phyloP scores from a whole-genome alignment of 768 basidiomycete genomes.

The Phylloporus sp. region DNA sequence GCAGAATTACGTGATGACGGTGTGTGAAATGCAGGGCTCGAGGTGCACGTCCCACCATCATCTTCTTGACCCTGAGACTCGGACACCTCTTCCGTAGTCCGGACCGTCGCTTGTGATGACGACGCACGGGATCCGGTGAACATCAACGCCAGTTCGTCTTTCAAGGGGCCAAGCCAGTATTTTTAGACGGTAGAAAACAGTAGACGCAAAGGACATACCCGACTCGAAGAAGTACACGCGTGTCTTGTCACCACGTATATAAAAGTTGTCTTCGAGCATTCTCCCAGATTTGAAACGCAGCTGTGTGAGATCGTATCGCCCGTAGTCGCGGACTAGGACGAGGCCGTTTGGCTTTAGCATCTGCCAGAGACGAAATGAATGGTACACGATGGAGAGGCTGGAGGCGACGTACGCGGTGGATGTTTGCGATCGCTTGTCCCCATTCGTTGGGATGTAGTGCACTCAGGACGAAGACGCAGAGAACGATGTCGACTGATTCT shows the following conservation, averaged over 20 bases:
- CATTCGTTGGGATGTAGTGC: constrained; percentile 94
- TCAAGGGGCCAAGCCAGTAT: background rate
- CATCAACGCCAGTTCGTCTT: constrained; percentile 75
- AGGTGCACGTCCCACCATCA: constrained; percentile 2
- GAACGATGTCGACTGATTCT: constrained; percentile 75
- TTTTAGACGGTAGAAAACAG: background rate
- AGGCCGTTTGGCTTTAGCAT: constrained; percentile 88
- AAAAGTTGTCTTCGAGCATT: constrained; percentile 90
- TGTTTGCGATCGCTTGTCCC: constrained; percentile 74
- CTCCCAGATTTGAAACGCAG: constrained; percentile 86
- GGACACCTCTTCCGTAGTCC: constrained; percentile 32
- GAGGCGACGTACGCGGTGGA: constrained; percentile 54
- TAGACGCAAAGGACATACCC: constrained; percentile 39
- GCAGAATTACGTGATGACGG: constrained; percentile 3
- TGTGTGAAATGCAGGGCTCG: constrained; percentile 6
- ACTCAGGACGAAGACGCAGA: constrained; percentile 92
- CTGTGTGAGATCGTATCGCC: constrained; percentile 91
- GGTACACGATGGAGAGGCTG: background rate
- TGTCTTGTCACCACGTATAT: constrained; percentile 95
- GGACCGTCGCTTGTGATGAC: constrained; percentile 27
- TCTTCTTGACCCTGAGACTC: constrained; percentile 27
- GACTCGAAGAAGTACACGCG: constrained; percentile 95
- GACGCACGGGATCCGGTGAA: constrained; percentile 62
- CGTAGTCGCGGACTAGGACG: constrained; percentile 89
- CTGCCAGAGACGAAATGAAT: constrained; percentile 34